Base-by-base conservation (phyloP, 306 rosid genomes). In the Rosa lucieae region DNA sequence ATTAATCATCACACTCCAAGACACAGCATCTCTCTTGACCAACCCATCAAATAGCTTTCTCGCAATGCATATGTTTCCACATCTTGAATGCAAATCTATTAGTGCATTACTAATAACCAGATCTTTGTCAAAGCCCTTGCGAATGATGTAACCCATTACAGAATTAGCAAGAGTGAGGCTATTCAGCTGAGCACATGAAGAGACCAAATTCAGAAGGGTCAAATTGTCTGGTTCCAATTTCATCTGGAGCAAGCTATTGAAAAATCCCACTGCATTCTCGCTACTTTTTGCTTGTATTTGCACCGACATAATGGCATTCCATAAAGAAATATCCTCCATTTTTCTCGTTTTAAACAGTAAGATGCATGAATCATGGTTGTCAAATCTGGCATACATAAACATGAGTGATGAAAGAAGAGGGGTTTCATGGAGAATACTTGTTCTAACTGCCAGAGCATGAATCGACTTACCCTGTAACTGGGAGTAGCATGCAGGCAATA, bases 1-100 rank as follows among this genome's bases (percentile, higher is more conserved):
- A 47, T 78, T 81, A 48, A 85, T 78, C 83, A 85, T 85, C 71
- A 70, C 81, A 70, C 67, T 78, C 83, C 85, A 85, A 70, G 85
- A 78, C 40, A 81, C 51, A 21, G 2, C 35, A 74, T 81, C 85
- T 32, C 56, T 85, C 72, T 42, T 77, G n/a, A 11, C 51, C 73
- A 77, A 26, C 3, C 62, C 42, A 37, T 85, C 83, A 46, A 85
- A 85, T 55, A 81, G 61, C 80, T 75, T 80, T 71, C 79, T 81
- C 18, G 83, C 85, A 62, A 10, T 21, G 37, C 15, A 75, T 51
- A 85, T 70, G 75, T 78, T 47, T 10, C 85, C 85, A 78, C 81
- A 63, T 74, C 66, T 81, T 53, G 82, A 78, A n/a, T 78, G 70
- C 83, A 81, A 37, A 78, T 85, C 81, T 44, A 81, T 74, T 4